These are phyloP conservation scores for Stagonosporopsis chrysanthemi DNA, from an alignment of 2,329 filamentous ascomycete species.

Conservation along the genomic window DNA sequence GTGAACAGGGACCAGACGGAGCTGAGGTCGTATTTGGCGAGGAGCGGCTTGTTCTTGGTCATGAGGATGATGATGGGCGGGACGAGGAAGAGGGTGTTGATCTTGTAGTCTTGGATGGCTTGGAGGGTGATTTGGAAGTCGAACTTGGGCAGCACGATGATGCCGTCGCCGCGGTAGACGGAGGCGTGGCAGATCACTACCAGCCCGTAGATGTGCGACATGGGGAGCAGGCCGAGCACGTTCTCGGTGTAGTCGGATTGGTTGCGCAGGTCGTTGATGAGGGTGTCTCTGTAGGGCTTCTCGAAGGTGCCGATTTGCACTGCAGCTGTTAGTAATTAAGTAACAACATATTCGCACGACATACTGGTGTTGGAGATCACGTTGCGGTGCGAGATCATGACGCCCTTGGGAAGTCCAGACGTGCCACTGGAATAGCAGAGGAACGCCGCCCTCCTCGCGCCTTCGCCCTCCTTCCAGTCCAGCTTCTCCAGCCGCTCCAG, in stretches of 20 bases:
- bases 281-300: conserved; percentile 52
- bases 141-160: conserved; percentile 77
- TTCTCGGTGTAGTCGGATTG: conserved; percentile 59
- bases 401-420: conserved; percentile 81
- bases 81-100: conserved; percentile 72
- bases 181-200: conserved; percentile 72
- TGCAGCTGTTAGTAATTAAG: conserved; percentile 19
- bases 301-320: conserved; percentile 68
- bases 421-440: conserved; percentile 84
- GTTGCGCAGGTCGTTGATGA: conserved; percentile 41
- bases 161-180: conserved; percentile 74
- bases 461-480: conserved; percentile 70
- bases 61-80: conserved; percentile 84
- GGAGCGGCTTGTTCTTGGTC: conserved; percentile 68
- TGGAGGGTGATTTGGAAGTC: conserved; percentile 71
- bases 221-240: conserved; percentile 73
- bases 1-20: conserved; percentile 72
- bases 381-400: conserved; percentile 82
- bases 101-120: conserved; percentile 73
- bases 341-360: neutral
- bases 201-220: conserved; percentile 83
- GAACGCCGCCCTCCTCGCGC: conserved; percentile 73
- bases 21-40: conserved; percentile 74
- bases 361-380: conserved; percentile 73
- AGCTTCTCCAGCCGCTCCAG: conserved; percentile 63